A percentile compares a stretch with the other conserved stretches of the same genome.
phyloP scores from a whole-genome alignment of 108 stramenopile species.

The Cyclotella sp. region DNA sequence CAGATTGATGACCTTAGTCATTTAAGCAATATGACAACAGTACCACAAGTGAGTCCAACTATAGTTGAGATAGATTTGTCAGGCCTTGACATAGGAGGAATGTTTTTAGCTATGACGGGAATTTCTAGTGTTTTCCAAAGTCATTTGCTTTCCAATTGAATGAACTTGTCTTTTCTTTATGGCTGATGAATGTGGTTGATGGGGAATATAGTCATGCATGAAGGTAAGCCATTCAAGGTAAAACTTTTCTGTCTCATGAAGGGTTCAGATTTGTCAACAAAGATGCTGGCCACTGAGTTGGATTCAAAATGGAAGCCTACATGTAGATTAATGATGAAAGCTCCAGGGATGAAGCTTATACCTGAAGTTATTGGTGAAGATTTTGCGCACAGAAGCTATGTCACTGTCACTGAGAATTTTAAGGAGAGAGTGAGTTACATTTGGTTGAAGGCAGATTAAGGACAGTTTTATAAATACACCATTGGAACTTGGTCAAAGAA shows the following conservation, averaged over 20 bases:
- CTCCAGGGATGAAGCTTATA: background rate
- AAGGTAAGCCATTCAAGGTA: no score
- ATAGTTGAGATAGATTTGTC: background rate
- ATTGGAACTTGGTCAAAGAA: no score
- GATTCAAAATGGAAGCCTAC: slow-evolving; percentile 4
- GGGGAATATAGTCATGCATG: no score
- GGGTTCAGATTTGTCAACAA: background rate
- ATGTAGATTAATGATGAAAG: background rate
- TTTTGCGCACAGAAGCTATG: background rate
- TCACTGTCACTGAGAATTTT: background rate
- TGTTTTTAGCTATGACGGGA: background rate
- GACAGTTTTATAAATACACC: no score
- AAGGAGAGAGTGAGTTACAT: background rate
- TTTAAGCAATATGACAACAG: background rate
- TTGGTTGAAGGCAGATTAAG: no score
- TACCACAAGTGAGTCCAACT: background rate
- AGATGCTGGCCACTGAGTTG: background rate
- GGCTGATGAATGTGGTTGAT: background rate
- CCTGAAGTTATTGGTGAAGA: background rate
- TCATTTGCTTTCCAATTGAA: background rate
- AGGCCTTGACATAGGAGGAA: background rate
- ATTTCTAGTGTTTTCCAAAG: background rate
- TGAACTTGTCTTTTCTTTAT: no score
- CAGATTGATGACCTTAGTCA: background rate
- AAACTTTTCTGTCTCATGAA: no score